Conservation (phyloP, 495 filamentous ascomycete species). For the Penicillium bovifimosum region DNA sequence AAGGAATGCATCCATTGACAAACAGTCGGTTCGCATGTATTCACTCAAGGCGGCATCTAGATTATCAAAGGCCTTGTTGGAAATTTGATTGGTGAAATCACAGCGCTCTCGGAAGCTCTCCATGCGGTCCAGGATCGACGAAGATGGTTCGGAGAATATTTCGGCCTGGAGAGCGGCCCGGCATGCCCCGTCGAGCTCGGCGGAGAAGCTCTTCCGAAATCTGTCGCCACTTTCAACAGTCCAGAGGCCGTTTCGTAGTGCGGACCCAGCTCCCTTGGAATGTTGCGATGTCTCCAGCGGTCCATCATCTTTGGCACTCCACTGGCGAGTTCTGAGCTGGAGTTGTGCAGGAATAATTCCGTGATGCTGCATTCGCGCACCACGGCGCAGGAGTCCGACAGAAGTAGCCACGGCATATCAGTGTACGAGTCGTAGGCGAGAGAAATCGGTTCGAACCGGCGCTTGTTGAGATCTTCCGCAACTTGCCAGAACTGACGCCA, state of each 20-base stretch:
- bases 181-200: conserved; percentile 56
- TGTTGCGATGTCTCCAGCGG: conserved; percentile 42
- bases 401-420: conserved; percentile 75
- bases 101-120: conserved; percentile 65
- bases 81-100: conserved; percentile 65
- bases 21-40: conserved; percentile 33
- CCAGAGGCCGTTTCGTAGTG: conserved; percentile 36
- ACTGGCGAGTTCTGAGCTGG: conserved; percentile 26
- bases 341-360: conserved; percentile 57
- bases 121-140: conserved; percentile 63
- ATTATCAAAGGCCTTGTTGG: conserved; percentile 59
- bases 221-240: conserved; percentile 54
- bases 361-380: conserved; percentile 73
- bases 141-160: conserved; percentile 60
- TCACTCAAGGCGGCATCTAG: conserved; percentile 37
- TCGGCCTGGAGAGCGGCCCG: conserved; percentile 57
- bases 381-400: conserved; percentile 70
- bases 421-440: conserved; percentile 64
- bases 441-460: conserved; percentile 70
- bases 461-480: conserved; percentile 77
- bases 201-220: conserved; percentile 51
- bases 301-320: conserved; percentile 35
- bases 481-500: conserved; percentile 89
- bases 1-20: conserved; percentile 50
- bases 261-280: conserved; percentile 34